Conservation (phyloP, 2,329 filamentous ascomycete genomes). For the Scytalidium sp. region DNA sequence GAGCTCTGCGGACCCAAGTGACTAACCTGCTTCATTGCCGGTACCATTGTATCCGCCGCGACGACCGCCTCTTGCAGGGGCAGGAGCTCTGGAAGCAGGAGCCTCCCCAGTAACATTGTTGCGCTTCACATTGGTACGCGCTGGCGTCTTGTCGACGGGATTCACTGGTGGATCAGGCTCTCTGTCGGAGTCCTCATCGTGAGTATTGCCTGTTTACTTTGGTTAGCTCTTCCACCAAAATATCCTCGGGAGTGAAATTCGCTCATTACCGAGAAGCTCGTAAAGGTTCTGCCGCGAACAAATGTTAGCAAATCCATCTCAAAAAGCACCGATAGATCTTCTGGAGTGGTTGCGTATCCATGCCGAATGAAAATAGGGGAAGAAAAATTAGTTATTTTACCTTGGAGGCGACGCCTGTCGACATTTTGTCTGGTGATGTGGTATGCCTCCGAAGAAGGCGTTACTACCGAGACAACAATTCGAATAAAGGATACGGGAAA, state of each 20-base stretch:
- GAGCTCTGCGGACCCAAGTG: conserved; percentile 8
- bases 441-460: conserved; percentile 35
- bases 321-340: too few species aligned
- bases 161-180: conserved; percentile 76
- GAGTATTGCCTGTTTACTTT: conserved; percentile 48
- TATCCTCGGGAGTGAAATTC: conserved; percentile 21
- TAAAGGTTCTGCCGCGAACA: conserved; percentile 76
- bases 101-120: conserved; percentile 71
- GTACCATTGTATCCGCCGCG: conserved; percentile 61
- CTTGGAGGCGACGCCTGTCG: conserved; percentile 33
- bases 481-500: conserved; percentile 16
- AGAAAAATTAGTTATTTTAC: conserved; percentile 14
- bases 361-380: too few species aligned
- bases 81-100: conserved; percentile 39
- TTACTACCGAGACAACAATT: conserved; percentile 34
- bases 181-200: conserved; percentile 66
- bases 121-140: conserved; percentile 75
- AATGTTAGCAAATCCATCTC: conserved; percentile 32
- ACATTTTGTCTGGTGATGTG: conserved; percentile 33
- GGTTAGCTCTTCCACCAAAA: conserved; percentile 23
- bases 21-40: conserved; percentile 80
- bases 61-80: conserved; percentile 20
- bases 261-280: conserved; percentile 98
- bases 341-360: too few species aligned
- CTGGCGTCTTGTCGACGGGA: conserved; percentile 80